phyloP scores from a whole-genome alignment of 2,329 filamentous ascomycete species.

The Penicillium sp. region DNA sequence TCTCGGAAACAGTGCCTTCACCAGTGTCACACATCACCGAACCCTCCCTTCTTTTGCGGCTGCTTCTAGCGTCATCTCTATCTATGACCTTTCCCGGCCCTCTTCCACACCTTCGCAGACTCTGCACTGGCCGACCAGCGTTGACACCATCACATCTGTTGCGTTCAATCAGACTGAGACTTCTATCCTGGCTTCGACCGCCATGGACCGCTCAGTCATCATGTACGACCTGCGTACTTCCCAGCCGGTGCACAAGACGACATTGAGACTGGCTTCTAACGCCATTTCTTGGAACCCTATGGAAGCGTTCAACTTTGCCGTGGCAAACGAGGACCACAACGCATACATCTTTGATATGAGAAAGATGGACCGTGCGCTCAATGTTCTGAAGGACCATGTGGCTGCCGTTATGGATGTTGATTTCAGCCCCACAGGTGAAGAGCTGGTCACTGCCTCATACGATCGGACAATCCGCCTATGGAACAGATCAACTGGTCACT shows the following conservation, averaged over 20 bases:
- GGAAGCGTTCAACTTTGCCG: conserved; percentile 92
- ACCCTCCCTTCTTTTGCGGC: conserved; percentile 73
- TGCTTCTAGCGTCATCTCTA: conserved; percentile 72
- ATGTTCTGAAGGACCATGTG: conserved; percentile 87
- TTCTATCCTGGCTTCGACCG: conserved; percentile 80
- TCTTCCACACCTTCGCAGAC: conserved; percentile 75
- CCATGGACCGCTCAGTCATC: conserved; percentile 80
- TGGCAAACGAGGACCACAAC: conserved; percentile 93
- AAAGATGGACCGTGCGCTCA: conserved; percentile 80
- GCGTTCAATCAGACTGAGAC: conserved; percentile 94
- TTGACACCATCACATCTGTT: conserved; percentile 85
- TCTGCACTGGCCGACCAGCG: conserved; percentile 79
- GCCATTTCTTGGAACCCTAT: conserved; percentile 90
- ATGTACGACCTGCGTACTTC: conserved; percentile 90
- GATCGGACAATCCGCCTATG: conserved; percentile 86
- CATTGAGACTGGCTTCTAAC: conserved; percentile 80
- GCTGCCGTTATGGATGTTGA: conserved; percentile 94
- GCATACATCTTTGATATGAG: conserved; percentile 92
- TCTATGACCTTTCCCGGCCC: conserved; percentile 83
- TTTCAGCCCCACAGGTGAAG: conserved; percentile 90
- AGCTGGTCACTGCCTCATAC: conserved; percentile 85
- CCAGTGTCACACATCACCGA: conserved; percentile 78
- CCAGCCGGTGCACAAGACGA: conserved; percentile 74
- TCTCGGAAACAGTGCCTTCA: conserved; percentile 80
- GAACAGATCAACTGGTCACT: conserved; percentile 76